Base-by-base conservation (phyloP, 2,329 filamentous ascomycete genomes). In the Ambrosiella cleistominuta region DNA sequence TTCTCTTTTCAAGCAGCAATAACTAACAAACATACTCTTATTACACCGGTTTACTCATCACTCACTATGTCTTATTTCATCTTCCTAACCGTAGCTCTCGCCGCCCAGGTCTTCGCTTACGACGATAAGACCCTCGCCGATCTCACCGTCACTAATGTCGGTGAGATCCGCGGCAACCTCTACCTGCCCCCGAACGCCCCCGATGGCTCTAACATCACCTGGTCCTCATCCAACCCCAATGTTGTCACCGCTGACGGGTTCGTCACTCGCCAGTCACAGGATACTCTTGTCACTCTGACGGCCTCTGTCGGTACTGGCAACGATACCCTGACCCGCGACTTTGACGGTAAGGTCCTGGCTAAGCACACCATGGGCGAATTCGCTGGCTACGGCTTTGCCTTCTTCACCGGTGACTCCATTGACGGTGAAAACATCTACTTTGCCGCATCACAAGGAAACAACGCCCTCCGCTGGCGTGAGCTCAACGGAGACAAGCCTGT, bases 361-460 rank as follows among this genome's bases (percentile, higher is more conserved):
- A 67, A 68, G 2, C 65, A 63, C 1, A 61, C 65, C 1, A 61
- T 69, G 0, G 70, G 67, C 0, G 63, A 66, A 0, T 68, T 69
- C 37, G 69, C 73, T 50, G 75, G 72, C 4, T 78, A 78, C 60
- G 72, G 72, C 0, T 78, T 78, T 60, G 69, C 72, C 0, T 79
- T 78, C 63, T 78, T 78, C 62, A 77, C 73, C 0, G 71, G 70
- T 7, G 71, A 70, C 63, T 66, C 68, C 1, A 60, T 64, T 12
- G 66, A 67, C 0, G 75, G 76, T 19, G 76, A 79, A 60, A 76
- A 77, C 57, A 76, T 79, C 54, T 77, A 70, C 62, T 69, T 78
- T 11, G 74, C 76, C 1, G 71, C 74, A 6, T 77, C 72, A 61
- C 69, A 75, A 12, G 74, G 75, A 35, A 78, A 78, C 64, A 68